Evolutionary conservation across 2,329 filamentous ascomycete species (phyloP), one percentile per base, ranked within the genome.

Genomic region (Verticillium isaacii): DNA sequence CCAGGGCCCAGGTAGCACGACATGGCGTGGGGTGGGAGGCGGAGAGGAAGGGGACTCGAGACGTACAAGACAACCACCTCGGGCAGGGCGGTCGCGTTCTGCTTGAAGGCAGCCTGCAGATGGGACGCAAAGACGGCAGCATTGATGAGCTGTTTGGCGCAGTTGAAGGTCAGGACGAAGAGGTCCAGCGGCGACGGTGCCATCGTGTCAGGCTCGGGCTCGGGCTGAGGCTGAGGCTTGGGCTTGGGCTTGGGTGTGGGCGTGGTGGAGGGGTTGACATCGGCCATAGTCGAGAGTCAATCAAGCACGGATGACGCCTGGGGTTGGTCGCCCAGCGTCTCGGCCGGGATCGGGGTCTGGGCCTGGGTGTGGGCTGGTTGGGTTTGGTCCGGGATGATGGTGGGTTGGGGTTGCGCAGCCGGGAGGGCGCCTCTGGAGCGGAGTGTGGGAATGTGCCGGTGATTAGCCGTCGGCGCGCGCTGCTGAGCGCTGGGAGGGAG

Each of bases 121-220:
- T 93, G 88, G 12, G 84, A 77, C 15, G 90, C 88, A 69, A 97
- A 92, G 59, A 86, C 80, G 41, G 87, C 79, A 25, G 87, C 80
- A 67, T 93, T 82, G 69, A 97, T 86, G 9, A 87, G 76, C 60
- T 82, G 82, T 67, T 91, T 90, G 36, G 85, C 94, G 70, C 92
- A 96, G 73, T 98, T 98, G 80, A 95, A 97, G 12, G 93, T 96
- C 60, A 97, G 76, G 65, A 96, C 83, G 69, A 96, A 89, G 61
- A 93, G 77, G 69, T 89, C 86, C 61, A 96, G 80, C 64, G 81
- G 77, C 52, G 82, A 80, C 58, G 74, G 69, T 60, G 76, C 70
- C 78, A 73, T 75, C 39, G 67, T 68, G 45, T 23, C 19, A 19
- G 63, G 60, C 7, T 12, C 19, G 45, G 45, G 45, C 19, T n/a